Percentiles rank a stretch among this genome's conserved stretches.
Evolutionary conservation across 1,139 yeast species (phyloP).

Genomic region (Groenewaldozyma sp.): DNA sequence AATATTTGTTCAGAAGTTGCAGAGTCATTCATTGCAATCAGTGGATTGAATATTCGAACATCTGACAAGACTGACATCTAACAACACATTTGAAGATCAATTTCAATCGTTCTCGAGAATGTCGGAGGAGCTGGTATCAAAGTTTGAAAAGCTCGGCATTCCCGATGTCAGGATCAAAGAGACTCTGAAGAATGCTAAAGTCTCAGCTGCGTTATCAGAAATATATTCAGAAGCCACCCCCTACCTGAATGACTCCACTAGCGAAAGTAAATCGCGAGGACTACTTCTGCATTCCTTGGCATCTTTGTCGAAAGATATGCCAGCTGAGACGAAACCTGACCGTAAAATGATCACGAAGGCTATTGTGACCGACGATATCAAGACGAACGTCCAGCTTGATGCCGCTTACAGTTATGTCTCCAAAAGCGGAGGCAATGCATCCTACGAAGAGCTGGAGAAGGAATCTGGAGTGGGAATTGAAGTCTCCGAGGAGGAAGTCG

Average conservation of each 20-base stretch:
- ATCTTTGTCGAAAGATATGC: constrained; percentile 29
- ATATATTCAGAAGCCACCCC: constrained; percentile 37
- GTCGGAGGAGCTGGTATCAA: constrained; percentile 31
- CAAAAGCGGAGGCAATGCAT: constrained; percentile 33
- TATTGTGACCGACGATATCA: constrained; percentile 56
- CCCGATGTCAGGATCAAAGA: constrained; percentile 37
- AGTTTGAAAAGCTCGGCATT: constrained; percentile 57
- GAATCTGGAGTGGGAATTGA: constrained; percentile 78
- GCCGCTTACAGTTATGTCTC: constrained; percentile 72
- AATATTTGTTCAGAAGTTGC: too few species aligned
- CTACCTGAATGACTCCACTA: constrained; percentile 32
- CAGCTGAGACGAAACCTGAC: constrained; percentile 23
- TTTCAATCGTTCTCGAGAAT: constrained; percentile 6
- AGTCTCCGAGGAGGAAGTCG: constrained; percentile 57
- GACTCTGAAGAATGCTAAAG: constrained; percentile 75
- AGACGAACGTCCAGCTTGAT: constrained; percentile 60
- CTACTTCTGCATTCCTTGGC: constrained; percentile 73
- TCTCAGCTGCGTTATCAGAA: constrained; percentile 55
- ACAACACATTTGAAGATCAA: not conserved
- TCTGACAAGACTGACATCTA: too few species aligned
- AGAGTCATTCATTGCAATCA: too few species aligned
- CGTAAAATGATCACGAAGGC: constrained; percentile 49
- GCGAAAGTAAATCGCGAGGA: constrained; percentile 23
- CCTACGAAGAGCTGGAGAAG: constrained; percentile 42
- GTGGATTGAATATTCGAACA: too few species aligned